phyloP scores from a whole-genome alignment of 257 asterid genomes.

The Haberlea rhodopensis region DNA sequence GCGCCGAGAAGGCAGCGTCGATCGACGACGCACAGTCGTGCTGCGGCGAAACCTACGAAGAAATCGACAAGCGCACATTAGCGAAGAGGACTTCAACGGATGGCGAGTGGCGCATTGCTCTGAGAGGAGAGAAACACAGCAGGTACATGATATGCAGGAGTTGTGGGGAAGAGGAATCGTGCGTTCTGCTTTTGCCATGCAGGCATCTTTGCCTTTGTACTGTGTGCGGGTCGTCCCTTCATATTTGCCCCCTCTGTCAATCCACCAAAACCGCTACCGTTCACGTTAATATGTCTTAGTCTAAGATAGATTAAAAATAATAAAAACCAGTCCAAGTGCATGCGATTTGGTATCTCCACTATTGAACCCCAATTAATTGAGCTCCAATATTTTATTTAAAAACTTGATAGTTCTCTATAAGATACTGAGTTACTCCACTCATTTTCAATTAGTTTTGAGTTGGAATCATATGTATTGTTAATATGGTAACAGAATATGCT shows the following conservation, averaged over 20 bases:
- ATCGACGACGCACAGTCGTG: slow-evolving; percentile 17
- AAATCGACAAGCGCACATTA: too few species aligned
- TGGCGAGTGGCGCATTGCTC: too few species aligned
- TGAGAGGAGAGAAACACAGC: too few species aligned
- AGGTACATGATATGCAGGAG: slow-evolving; percentile 33
- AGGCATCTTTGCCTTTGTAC: slow-evolving; percentile 44
- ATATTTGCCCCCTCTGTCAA: slow-evolving; percentile 40
- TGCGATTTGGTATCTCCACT: too few species aligned
- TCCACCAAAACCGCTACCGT: slow-evolving; percentile 32
- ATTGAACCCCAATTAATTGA: too few species aligned
- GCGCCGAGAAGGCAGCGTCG: neutral
- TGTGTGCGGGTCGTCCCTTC: slow-evolving; percentile 32
- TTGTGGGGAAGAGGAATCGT: slow-evolving; percentile 41
- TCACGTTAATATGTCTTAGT: slow-evolving; percentile 28
- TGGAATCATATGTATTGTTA: too few species aligned
- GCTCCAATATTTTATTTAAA: neutral
- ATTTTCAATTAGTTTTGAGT: too few species aligned
- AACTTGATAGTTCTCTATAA: too few species aligned
- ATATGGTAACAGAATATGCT: too few species aligned
- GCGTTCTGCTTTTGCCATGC: slow-evolving; percentile 46
- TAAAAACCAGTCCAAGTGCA: too few species aligned
- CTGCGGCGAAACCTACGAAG: slow-evolving; percentile 6
- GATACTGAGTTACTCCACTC: too few species aligned
- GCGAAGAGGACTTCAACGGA: neutral
- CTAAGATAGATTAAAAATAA: too few species aligned